Base-by-base conservation (phyloP, 1,284 basidiomycete genomes). In the Abortiporus biennis region DNA sequence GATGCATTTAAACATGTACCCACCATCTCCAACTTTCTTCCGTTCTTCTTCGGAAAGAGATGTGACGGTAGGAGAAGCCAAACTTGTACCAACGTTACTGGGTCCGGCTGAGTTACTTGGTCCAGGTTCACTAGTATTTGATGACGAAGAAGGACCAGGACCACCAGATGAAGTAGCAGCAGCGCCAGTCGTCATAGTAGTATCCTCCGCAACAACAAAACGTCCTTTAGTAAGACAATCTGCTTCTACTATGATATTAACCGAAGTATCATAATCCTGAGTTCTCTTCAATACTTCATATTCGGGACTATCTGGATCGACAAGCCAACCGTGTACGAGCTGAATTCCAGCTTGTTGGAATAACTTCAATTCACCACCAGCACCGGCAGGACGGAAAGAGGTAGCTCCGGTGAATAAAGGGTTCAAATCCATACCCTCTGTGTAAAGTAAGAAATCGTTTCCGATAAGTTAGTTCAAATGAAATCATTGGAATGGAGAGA, bases 321-420 rank as follows among this genome's bases (percentile, higher is more conserved):
- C 85, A n/a, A 95, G 71, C 92, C 92, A 95, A 1, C 92, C 92
- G 50, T 95, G 92, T 1, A 92, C 79, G 36, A 95, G 78, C 11
- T 76, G 68, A 36, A 95, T 87, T 5, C 80, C 79, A 1, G 82
- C 86, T 38, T 89, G 78, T n/a, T 81, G 68, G 57, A 96, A 96
- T 3, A 95, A 74, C 40, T 85, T 79, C 23, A 95, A 73, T 58
- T 89, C 92, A 6, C 84, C 85, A 0, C 71, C 72, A 17, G 68
- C 67, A 1, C 72, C 72, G 1, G 72, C 72, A 0, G 84, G 79
- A 11, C 76, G 68, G 58, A 92, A 93, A 0, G 76, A 72, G 2
- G 76, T 76, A 3, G 79, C 57, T 6, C 71, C 71, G 0, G 80
- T 84, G 60, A 93, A 93, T 1, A 80, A 60, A 1, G 90, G 86